Evolutionary conservation across 2,329 filamentous ascomycete species (phyloP).

Genomic region (Piedraia hortae): DNA sequence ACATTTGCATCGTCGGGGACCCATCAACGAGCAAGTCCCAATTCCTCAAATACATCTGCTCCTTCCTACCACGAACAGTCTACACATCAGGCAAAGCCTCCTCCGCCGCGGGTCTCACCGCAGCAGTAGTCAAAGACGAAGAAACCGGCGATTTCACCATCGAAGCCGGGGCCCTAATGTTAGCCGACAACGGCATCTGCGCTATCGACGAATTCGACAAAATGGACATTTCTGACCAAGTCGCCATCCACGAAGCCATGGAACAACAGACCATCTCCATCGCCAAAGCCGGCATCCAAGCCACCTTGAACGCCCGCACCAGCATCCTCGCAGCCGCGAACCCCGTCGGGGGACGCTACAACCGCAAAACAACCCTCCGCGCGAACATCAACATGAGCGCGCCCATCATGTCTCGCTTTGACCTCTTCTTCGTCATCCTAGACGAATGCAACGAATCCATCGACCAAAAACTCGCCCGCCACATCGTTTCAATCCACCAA

Average conservation of each 20-base stretch:
- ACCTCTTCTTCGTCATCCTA: conserved; percentile 91
- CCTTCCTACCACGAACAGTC: conserved; percentile 81
- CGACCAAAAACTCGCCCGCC: conserved; percentile 71
- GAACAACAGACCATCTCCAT: conserved; percentile 99
- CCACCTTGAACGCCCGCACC: conserved; percentile 82
- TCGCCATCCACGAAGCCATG: conserved; percentile 99
- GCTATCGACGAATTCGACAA: conserved; percentile 99
- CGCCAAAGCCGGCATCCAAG: conserved; percentile 93
- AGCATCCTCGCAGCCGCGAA: conserved; percentile 91
- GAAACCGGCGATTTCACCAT: conserved; percentile 98
- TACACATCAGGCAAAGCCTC: conserved; percentile 97
- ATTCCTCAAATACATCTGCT: conserved; percentile 93
- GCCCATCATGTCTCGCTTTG: conserved; percentile 97
- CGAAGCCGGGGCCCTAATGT: conserved; percentile 89
- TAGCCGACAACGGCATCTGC: conserved; percentile 89
- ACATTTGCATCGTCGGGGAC: conserved; percentile 94
- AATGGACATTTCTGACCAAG: conserved; percentile 93
- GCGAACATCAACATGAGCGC: conserved; percentile 97
- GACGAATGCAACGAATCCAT: conserved; percentile 87
- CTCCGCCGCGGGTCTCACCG: conserved; percentile 87
- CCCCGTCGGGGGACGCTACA: conserved; percentile 85
- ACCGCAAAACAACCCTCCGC: conserved; percentile 77
- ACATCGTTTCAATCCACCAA: conserved; percentile 86
- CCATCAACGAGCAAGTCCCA: conserved; percentile 94
- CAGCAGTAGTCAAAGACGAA: conserved; percentile 89